Conservation (phyloP, 2,329 filamentous ascomycete genomes). For the Ambrosiella xylebori region DNA sequence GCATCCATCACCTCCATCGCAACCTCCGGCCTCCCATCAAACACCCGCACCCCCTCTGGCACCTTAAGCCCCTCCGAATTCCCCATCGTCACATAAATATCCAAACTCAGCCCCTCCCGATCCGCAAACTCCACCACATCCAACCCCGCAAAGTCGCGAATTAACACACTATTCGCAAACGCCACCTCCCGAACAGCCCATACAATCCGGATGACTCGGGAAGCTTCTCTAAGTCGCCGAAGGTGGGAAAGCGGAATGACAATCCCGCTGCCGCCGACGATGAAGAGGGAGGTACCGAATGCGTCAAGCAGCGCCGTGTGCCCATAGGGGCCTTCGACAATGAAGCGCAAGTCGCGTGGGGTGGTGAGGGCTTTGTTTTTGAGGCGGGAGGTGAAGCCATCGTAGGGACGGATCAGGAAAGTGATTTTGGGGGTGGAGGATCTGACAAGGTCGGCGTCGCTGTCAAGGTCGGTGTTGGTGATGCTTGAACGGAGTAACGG, state of each 20-base stretch:
- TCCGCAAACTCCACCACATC: not conserved
- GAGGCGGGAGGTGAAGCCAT: conserved; percentile 26
- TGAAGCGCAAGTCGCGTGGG: conserved; percentile 19
- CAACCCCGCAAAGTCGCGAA: conserved; percentile 13
- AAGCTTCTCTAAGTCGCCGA: conserved; percentile 16
- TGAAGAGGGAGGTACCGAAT: conserved; percentile 25
- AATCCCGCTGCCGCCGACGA: conserved; percentile 29
- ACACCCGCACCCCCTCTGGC: conserved; percentile 15
- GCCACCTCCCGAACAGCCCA: conserved; percentile 28
- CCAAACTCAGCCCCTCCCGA: conserved; percentile 14
- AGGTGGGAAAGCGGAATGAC: conserved; percentile 27
- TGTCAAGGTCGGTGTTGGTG: not conserved
- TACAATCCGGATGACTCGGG: conserved; percentile 21
- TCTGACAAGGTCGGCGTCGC: not conserved
- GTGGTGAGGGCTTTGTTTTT: conserved; percentile 17
- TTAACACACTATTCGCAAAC: conserved; percentile 22
- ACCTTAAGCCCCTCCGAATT: not conserved
- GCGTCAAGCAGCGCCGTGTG: conserved; percentile 22
- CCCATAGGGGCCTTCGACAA: conserved; percentile 30
- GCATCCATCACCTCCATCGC: conserved; percentile 19
- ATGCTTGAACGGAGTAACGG: conserved; percentile 18
- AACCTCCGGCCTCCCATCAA: conserved; percentile 21
- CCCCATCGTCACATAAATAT: conserved; percentile 22
- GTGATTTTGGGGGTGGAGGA: conserved; percentile 19
- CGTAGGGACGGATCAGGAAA: conserved; percentile 30